Conservation (phyloP, 345 rosid species). For the Crucihimalaya himalaica region DNA sequence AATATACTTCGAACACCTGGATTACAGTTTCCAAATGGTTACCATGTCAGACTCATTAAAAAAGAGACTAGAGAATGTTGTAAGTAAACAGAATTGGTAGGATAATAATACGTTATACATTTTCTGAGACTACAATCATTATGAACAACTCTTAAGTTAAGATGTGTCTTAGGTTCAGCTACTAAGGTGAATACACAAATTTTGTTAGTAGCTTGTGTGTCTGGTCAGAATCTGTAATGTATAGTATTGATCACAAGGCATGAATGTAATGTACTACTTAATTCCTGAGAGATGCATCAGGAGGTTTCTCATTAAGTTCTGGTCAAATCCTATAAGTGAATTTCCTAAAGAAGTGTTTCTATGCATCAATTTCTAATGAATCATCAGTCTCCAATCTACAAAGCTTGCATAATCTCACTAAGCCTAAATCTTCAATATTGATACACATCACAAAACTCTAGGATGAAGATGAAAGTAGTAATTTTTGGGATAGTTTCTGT, state of each 20-base stretch:
- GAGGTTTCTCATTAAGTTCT: constrained; percentile 2
- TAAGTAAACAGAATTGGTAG: neutral
- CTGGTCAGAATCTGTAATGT: constrained; percentile 30
- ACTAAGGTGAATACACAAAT: constrained; percentile 18
- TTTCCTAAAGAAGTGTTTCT: neutral
- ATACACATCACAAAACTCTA: neutral
- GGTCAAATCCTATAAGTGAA: neutral
- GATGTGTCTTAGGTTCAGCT: constrained; percentile 33
- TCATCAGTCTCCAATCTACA: constrained; percentile 1
- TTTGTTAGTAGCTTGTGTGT: constrained; percentile 29
- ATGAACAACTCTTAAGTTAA: constrained; percentile 6
- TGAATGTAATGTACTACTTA: neutral
- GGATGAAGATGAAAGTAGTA: neutral
- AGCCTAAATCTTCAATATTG: neutral
- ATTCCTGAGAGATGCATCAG: constrained; percentile 27
- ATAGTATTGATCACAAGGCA: constrained; percentile 23
- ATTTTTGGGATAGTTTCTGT: neutral
- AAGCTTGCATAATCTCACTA: neutral
- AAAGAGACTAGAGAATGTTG: constrained; percentile 38
- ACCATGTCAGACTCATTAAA: constrained; percentile 55
- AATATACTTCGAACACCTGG: constrained; percentile 79
- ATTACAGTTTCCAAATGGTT: constrained; percentile 87
- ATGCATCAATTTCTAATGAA: neutral
- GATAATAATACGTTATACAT: neutral
- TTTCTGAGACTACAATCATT: constrained; percentile 3